Evolutionary conservation across 306 rosid species (phyloP), one percentile per base, ranked within the genome.

Genomic region (Herpetospermum pedunculosum): DNA sequence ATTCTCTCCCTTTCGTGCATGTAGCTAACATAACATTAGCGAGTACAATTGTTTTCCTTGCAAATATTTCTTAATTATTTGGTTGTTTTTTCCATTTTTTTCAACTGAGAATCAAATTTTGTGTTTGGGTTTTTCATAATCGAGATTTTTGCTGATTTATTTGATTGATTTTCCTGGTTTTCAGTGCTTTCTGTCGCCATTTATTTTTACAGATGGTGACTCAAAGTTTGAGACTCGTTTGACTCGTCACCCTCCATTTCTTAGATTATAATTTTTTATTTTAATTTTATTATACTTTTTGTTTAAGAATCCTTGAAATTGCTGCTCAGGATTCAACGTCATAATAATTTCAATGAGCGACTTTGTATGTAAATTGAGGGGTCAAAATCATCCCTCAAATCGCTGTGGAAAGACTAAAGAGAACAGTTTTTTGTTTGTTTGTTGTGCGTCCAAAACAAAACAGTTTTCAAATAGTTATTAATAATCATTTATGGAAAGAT

Each of bases 101-200:
- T n/a, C n/a, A n/a, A n/a, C n/a, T n/a, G n/a, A n/a, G n/a, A n/a
- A n/a, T n/a, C n/a, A n/a, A n/a, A n/a, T n/a, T n/a, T n/a, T n/a
- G n/a, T n/a, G n/a, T n/a, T n/a, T n/a, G n/a, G 52, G 52, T 3
- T 41, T 12, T 23, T 65, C 50, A 5, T 38, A 67, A 65, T 65
- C 50, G 19, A 67, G 72, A 80, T 78, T n/a, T n/a, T n/a, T 78
- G 78, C 77, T 32, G 76, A 81, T 60, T 19, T n/a, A n/a, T n/a
- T n/a, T n/a, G n/a, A n/a, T 21, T 49, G 11, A n/a, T 49, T 47
- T 43, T 73, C 79, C 72, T 70, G 77, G 73, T 72, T 79, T 72
- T 47, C 74, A 26, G 75, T 70, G 58, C 50, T 35, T 75, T 14
- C 25, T 29, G 76, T 62, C 75, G 78, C 78, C 83, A 71, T 77